These are phyloP conservation scores for Dendrocalamus sinicus DNA, from an alignment of 176 grass and related monocot genomes.

Conservation along the genomic window DNA sequence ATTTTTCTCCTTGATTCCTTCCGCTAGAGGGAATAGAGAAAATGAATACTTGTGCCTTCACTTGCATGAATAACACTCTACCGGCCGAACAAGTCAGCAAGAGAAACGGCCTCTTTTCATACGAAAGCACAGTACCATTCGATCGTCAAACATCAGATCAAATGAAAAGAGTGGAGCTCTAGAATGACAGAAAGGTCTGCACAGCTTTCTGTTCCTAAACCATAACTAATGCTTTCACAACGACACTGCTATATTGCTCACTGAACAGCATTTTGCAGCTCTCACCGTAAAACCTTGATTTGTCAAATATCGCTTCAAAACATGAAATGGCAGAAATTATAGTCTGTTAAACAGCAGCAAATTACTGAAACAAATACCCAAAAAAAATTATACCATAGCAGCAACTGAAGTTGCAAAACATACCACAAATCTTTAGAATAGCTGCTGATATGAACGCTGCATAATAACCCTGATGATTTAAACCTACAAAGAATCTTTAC, in stretches of 20 bases:
- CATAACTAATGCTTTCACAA: neutral
- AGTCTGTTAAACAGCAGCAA: neutral
- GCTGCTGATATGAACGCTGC: neutral
- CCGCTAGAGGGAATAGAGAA: neutral
- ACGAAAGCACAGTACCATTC: neutral
- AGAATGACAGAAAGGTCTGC: neutral
- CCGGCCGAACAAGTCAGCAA: neutral
- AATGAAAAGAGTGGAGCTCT: neutral
- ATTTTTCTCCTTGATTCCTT: too few relatives aligned
- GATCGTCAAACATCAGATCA: neutral
- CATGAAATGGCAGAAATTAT: neutral
- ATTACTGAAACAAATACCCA: neutral
- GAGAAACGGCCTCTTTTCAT: neutral
- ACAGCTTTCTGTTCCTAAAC: neutral
- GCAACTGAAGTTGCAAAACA: constrained; percentile 1
- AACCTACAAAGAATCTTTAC: constrained; percentile 41
- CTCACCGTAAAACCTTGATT: neutral
- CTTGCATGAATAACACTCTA: neutral
- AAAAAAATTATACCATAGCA: neutral
- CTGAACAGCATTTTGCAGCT: neutral
- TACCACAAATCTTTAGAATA: neutral
- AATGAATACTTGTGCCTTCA: neutral
- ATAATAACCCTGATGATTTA: constrained; percentile 35
- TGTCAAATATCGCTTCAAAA: neutral
- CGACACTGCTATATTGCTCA: too few relatives aligned